Conservation (phyloP, 1,284 basidiomycete species). For the Ustilago nuda region DNA sequence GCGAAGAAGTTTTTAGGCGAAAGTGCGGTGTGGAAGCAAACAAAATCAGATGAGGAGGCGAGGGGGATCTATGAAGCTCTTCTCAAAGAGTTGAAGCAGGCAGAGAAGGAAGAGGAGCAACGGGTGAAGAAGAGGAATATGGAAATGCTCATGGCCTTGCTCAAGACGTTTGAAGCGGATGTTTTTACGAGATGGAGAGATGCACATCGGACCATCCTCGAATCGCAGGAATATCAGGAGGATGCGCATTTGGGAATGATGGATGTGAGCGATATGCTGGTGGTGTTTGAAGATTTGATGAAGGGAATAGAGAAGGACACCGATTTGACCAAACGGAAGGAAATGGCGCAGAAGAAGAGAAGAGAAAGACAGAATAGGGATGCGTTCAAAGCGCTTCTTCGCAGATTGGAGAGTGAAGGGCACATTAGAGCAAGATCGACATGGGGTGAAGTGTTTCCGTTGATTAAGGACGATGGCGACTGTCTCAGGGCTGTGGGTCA, state of each 20-base stretch:
- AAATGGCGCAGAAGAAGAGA: constrained; percentile 20
- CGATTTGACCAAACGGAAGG: constrained; percentile 23
- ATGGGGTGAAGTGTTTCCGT: constrained; percentile 88
- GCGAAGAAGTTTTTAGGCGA: constrained; percentile 47
- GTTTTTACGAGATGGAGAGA: constrained; percentile 66
- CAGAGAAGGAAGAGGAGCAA: constrained; percentile 37
- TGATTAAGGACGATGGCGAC: constrained; percentile 81
- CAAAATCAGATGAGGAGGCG: constrained; percentile 50
- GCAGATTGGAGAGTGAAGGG: constrained; percentile 77
- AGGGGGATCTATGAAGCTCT: constrained; percentile 47
- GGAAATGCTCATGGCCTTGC: constrained; percentile 59
- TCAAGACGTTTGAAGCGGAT: constrained; percentile 64
- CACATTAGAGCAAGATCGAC: constrained; percentile 83
- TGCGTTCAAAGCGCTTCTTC: constrained; percentile 75
- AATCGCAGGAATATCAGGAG: constrained; percentile 57
- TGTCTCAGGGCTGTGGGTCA: constrained; percentile 87
- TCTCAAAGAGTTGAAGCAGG: constrained; percentile 43
- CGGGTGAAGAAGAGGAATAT: constrained; percentile 54
- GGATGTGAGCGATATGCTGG: constrained; percentile 61
- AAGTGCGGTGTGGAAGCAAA: constrained; percentile 37
- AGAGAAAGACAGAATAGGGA: constrained; percentile 59
- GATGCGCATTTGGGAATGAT: constrained; percentile 55
- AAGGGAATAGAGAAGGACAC: constrained; percentile 57
- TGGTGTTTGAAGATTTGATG: constrained; percentile 65
- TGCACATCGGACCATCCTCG: constrained; percentile 62